Conservation (phyloP, 2,329 filamentous ascomycete genomes). For the Talaromyces sp. region DNA sequence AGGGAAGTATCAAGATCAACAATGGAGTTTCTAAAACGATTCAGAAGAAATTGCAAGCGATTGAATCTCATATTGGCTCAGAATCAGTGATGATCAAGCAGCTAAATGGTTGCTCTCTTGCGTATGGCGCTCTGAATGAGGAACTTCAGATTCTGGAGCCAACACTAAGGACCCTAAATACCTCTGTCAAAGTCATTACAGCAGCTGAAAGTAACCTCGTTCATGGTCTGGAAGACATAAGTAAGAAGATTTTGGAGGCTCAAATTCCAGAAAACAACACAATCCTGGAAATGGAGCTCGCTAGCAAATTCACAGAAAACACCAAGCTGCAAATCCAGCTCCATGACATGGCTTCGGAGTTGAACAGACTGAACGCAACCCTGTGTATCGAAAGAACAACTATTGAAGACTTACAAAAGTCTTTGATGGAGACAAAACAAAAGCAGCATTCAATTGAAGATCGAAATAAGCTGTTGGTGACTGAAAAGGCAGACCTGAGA, state of each 20-base stretch:
- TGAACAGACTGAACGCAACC: conserved; percentile 18
- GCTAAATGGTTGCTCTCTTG: conserved; percentile 23
- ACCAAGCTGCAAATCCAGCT: conserved; percentile 29
- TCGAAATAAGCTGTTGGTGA: conserved; percentile 19
- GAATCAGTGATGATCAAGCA: conserved; percentile 24
- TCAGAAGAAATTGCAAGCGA: conserved; percentile 24
- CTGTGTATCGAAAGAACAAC: conserved; percentile 24
- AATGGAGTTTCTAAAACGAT: conserved; percentile 13
- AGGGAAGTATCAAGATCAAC: conserved; percentile 19
- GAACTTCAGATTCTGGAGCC: conserved; percentile 23
- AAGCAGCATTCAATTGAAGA: conserved; percentile 21
- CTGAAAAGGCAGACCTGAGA: conserved; percentile 24
- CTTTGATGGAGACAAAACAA: conserved; percentile 22
- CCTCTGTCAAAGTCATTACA: conserved; percentile 25
- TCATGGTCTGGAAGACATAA: conserved; percentile 30
- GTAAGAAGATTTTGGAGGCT: conserved; percentile 21
- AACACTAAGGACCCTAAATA: conserved; percentile 20
- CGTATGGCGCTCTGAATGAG: conserved; percentile 20
- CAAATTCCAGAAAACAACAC: conserved; percentile 23
- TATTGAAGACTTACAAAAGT: conserved; percentile 18
- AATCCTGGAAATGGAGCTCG: conserved; percentile 27
- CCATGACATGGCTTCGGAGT: conserved; percentile 22
- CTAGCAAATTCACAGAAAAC: conserved; percentile 24
- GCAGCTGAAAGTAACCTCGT: conserved; percentile 29
- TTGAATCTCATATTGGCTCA: conserved; percentile 21